Evolutionary conservation across 371 early-diverging fungal genomes (phyloP).

Genomic region (Racocetra persica): DNA sequence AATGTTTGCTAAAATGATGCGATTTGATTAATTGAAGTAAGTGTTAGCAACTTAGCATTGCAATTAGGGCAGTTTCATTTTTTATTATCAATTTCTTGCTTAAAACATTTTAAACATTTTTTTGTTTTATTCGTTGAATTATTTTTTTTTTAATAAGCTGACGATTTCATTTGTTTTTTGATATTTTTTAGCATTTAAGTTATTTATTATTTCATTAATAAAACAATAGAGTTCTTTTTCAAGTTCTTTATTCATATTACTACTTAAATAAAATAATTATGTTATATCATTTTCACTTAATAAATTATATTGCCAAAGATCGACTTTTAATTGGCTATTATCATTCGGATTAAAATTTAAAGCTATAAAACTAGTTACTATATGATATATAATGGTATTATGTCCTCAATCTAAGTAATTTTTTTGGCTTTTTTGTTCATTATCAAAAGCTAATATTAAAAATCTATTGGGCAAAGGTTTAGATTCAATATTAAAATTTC

Average conservation of each 20-base stretch:
- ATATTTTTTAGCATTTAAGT: not conserved
- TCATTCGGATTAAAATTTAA: slow-evolving; percentile 18
- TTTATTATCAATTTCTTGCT: slow-evolving; percentile 28
- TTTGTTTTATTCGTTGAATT: not conserved
- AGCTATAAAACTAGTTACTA: slow-evolving; percentile 27
- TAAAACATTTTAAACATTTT: slow-evolving; percentile 1
- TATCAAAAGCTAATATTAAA: slow-evolving; percentile 29
- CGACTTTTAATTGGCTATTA: not conserved
- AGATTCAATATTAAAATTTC: slow-evolving; percentile 16
- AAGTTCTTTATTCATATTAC: slow-evolving; percentile 10
- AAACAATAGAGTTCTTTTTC: not conserved
- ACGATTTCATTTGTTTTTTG: slow-evolving; percentile 15
- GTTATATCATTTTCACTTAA: not conserved
- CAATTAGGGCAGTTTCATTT: slow-evolving; percentile 14
- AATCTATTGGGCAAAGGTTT: not conserved
- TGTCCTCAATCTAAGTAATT: slow-evolving; percentile 23
- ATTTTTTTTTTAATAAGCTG: not conserved
- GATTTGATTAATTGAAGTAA: not conserved
- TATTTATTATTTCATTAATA: slow-evolving; percentile 22
- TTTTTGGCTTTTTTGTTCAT: slow-evolving; percentile 37
- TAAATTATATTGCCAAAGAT: not conserved
- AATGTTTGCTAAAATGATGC: not conserved
- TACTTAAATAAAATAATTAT: slow-evolving; percentile 23
- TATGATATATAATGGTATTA: slow-evolving; percentile 33
- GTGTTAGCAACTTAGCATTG: slow-evolving; percentile 6